These are phyloP conservation scores for Paecilomyces niveus DNA, from an alignment of 2,329 filamentous ascomycete genomes.

Conservation along the genomic window DNA sequence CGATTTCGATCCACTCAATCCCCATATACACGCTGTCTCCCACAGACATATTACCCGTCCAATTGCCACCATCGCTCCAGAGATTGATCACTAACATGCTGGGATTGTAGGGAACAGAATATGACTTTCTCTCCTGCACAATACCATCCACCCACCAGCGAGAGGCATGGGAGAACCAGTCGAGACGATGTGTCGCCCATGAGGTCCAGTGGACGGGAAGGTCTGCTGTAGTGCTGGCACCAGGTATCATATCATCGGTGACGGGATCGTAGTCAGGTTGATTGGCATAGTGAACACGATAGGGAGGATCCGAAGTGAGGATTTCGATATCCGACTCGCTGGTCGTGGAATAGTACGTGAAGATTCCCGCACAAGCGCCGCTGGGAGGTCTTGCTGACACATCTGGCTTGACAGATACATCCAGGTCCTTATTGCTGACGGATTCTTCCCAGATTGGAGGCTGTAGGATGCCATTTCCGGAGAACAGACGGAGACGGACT, in stretches of 20 bases:
- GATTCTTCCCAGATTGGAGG: constrained; percentile 2
- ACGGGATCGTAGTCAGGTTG: constrained; percentile 35
- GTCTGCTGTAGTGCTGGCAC: constrained; percentile 21
- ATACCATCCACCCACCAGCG: constrained; percentile 31
- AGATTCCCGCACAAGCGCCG: constrained; percentile 46
- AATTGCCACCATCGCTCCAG: constrained; percentile 37
- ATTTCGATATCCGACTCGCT: constrained; percentile 51
- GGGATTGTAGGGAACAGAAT: constrained; percentile 28
- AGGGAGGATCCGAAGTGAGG: constrained; percentile 39
- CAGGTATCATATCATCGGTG: constrained; percentile 25
- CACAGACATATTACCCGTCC: constrained; percentile 34
- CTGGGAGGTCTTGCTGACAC: constrained; percentile 20
- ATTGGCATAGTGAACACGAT: constrained; percentile 37
- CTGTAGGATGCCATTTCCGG: constrained; percentile 8
- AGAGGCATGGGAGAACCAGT: constrained; percentile 30
- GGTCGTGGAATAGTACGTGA: constrained; percentile 41
- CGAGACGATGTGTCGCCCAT: constrained; percentile 35
- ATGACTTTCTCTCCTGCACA: constrained; percentile 23
- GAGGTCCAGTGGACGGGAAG: constrained; percentile 31
- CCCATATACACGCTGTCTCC: constrained; percentile 31
- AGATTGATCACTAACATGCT: constrained; percentile 35
- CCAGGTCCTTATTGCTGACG: not conserved
- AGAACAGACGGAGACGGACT: constrained; percentile 38
- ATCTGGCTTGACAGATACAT: not conserved
- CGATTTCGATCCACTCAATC: constrained; percentile 36